A percentile compares a stretch with the other conserved stretches of the same genome.
These are phyloP conservation scores for Bacterosira constricta DNA, from an alignment of 108 stramenopile genomes.

Conservation along the genomic window DNA sequence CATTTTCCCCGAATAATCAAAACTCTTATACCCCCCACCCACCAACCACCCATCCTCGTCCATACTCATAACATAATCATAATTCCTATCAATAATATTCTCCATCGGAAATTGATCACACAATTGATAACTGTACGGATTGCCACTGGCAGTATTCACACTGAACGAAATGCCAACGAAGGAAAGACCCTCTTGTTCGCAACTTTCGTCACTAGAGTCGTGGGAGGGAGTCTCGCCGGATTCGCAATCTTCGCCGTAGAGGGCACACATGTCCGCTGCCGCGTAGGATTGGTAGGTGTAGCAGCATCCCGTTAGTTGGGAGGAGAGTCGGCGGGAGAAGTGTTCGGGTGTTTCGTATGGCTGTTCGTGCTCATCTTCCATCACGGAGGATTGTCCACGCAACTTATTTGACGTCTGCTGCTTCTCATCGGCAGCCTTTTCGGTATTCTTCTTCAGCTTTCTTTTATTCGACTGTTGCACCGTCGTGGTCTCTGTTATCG, in stretches of 20 bases:
- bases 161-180: conserved; percentile 86
- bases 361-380: background rate
- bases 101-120: conserved; percentile 92
- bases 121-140: conserved; percentile 86
- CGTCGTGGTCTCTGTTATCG: background rate
- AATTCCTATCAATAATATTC: conserved; percentile 89
- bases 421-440: background rate
- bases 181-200: conserved; percentile 74
- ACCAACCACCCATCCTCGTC: conserved; percentile 93
- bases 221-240: conserved; percentile 66
- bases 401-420: no score
- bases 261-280: conserved; percentile 60
- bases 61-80: conserved; percentile 90
- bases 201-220: conserved; percentile 78
- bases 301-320: conserved; percentile 79
- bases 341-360: conserved; percentile 7
- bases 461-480: background rate
- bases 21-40: conserved; percentile 90
- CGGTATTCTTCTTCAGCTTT: background rate
- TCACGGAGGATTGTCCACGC: background rate
- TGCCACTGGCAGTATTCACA: conserved; percentile 80
- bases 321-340: conserved; percentile 30
- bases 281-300: conserved; percentile 58
- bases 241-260: conserved; percentile 73
- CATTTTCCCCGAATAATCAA: conserved; percentile 94